phyloP scores from a whole-genome alignment of 2,329 filamentous ascomycete genomes.

The Scytalidium sp. region DNA sequence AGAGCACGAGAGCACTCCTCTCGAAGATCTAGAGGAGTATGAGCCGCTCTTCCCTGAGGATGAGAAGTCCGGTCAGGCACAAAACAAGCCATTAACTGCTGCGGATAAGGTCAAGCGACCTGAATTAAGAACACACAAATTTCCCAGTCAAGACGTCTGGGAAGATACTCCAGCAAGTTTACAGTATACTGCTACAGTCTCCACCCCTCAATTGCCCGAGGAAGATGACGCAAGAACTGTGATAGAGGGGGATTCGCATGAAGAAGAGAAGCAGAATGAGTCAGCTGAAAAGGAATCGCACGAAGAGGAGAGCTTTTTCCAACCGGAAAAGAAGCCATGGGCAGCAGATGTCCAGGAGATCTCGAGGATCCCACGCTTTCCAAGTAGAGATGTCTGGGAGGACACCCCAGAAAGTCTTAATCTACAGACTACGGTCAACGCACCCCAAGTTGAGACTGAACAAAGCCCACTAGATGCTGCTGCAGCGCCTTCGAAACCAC shows the following conservation, averaged over 20 bases:
- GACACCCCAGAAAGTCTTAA: conserved; percentile 82
- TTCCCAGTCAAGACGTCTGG: conserved; percentile 96
- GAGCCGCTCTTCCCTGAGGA: conserved; percentile 91
- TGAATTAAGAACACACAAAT: conserved; percentile 60
- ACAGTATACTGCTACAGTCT: conserved; percentile 76
- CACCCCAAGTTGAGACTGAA: conserved; percentile 45
- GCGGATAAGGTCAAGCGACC: conserved; percentile 54
- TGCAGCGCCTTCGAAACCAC: conserved; percentile 53
- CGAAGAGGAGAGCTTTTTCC: conserved; percentile 49
- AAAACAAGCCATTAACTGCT: conserved; percentile 46
- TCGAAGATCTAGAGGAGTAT: conserved; percentile 90
- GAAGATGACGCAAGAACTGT: conserved; percentile 27
- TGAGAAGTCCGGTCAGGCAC: conserved; percentile 43
- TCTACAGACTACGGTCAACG: conserved; percentile 71
- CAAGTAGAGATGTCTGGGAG: conserved; percentile 92
- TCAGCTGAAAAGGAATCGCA: conserved; percentile 55
- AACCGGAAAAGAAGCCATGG: conserved; percentile 49
- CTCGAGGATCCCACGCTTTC: conserved; percentile 67
- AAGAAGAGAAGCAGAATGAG: conserved; percentile 56
- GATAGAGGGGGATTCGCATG: conserved; percentile 3
- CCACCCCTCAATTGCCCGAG: conserved; percentile 67
- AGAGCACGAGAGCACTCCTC: conserved; percentile 57
- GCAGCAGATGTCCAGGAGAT: conserved; percentile 47
- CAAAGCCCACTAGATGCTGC: conserved; percentile 35
- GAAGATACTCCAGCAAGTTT: conserved; percentile 90